Conservation (phyloP, 164 flowering plant species). For the Euptelea pleiosperma region DNA sequence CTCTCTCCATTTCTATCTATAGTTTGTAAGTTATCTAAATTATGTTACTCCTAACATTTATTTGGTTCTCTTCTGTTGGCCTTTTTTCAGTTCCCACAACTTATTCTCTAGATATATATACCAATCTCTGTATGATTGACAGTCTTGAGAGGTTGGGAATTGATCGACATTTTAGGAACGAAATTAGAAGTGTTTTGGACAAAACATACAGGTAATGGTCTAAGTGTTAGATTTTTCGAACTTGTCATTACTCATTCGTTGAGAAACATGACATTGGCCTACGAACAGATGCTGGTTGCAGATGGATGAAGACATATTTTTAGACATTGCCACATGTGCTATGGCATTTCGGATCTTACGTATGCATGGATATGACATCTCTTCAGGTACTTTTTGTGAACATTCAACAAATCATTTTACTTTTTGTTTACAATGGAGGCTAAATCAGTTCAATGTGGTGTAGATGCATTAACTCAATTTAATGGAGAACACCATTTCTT, state of each 20-base stretch:
- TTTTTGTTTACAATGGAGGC: neutral
- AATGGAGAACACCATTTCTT: slow-evolving; percentile 16
- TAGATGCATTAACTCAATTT: slow-evolving; percentile 42
- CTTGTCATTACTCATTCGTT: neutral
- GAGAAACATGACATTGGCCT: neutral
- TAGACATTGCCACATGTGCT: slow-evolving; percentile 52
- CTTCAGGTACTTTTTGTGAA: slow-evolving; percentile 13
- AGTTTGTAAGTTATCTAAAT: neutral
- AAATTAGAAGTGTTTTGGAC: slow-evolving; percentile 30
- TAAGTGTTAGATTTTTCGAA: neutral
- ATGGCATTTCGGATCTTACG: slow-evolving; percentile 72
- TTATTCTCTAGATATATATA: slow-evolving; percentile 64
- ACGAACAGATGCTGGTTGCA: slow-evolving; percentile 45
- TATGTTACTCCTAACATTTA: neutral
- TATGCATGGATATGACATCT: slow-evolving; percentile 50
- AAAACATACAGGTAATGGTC: slow-evolving; percentile 6
- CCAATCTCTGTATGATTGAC: slow-evolving; percentile 59
- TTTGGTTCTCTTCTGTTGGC: slow-evolving; percentile 4
- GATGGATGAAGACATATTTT: slow-evolving; percentile 63
- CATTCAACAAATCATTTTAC: neutral
- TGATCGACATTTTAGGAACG: slow-evolving; percentile 54
- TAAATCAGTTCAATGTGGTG: slow-evolving; percentile 8
- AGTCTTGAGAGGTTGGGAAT: slow-evolving; percentile 67
- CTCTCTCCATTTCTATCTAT: neutral
- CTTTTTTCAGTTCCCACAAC: slow-evolving; percentile 64